Evolutionary conservation across 352 stramenopile genomes (phyloP).

Genomic region (Blastocystis sp.): DNA sequence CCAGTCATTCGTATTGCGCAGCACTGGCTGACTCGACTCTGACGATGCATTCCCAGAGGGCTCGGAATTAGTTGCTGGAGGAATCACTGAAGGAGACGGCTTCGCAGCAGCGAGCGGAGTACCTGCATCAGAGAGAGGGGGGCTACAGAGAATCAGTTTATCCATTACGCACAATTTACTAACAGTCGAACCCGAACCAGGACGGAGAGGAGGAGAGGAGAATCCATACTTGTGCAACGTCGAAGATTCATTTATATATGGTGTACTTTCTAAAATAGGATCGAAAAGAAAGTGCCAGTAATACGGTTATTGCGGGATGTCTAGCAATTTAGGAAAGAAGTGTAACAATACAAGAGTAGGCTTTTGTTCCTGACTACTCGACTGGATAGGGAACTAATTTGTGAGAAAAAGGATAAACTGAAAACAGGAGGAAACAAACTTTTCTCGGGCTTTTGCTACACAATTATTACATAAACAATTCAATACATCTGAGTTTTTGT

Average conservation of each 20-base stretch:
- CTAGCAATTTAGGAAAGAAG: too few species aligned
- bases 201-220: background rate
- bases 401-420: too few species aligned
- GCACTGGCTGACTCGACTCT: background rate
- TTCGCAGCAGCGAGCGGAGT: background rate
- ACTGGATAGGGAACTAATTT: too few species aligned
- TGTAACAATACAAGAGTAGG: too few species aligned
- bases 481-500: background rate
- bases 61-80: background rate
- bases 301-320: too few species aligned
- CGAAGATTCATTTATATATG: too few species aligned
- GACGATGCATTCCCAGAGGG: too few species aligned
- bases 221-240: background rate
- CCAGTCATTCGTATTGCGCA: background rate
- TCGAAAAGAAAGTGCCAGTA: too few species aligned
- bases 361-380: too few species aligned
- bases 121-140: background rate
- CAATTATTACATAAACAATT: background rate
- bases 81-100: background rate
- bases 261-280: too few species aligned
- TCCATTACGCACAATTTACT: background rate
- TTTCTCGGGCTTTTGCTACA: background rate
- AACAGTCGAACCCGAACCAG: background rate
- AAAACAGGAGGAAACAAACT: constrained; percentile 5
- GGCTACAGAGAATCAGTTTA: background rate